Percentiles rank a stretch among this genome's conserved stretches.
phyloP scores from a whole-genome alignment of 225 moss, liverwort and hornwort species.

The Polytrichum formosum region DNA sequence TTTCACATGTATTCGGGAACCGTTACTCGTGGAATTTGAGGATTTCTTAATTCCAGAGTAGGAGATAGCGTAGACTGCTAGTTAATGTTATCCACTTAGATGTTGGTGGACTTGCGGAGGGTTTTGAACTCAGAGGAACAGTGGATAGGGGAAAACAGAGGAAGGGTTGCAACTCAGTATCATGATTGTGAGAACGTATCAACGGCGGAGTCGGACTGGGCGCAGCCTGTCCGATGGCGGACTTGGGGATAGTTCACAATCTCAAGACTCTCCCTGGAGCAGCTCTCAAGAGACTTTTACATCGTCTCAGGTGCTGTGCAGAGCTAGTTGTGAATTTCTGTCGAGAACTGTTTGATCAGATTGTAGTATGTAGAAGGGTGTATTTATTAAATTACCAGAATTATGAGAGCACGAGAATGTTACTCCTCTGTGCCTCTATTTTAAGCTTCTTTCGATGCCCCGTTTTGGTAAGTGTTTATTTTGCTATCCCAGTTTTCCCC shows the following conservation, averaged over 20 bases:
- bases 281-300: conserved; percentile 79
- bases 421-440: neutral
- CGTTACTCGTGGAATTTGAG: no score
- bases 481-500: neutral
- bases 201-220: conserved; percentile 87
- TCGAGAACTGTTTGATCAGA: no score
- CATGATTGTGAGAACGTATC: conserved; percentile 98
- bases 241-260: conserved; percentile 79
- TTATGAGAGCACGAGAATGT: neutral
- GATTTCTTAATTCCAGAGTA: no score
- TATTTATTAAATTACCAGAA: neutral
- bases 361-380: no score
- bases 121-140: conserved; percentile 12
- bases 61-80: no score
- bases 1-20: no score
- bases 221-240: conserved; percentile 88
- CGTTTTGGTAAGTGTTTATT: neutral
- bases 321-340: conserved; percentile 5
- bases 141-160: conserved; percentile 17
- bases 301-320: conserved; percentile 61
- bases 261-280: conserved; percentile 74
- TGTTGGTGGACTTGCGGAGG: conserved; percentile 28
- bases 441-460: neutral
- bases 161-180: conserved; percentile 30
- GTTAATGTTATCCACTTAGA: no score